Base-by-base conservation (phyloP, 257 asterid genomes). In the Cordia subcordata region DNA sequence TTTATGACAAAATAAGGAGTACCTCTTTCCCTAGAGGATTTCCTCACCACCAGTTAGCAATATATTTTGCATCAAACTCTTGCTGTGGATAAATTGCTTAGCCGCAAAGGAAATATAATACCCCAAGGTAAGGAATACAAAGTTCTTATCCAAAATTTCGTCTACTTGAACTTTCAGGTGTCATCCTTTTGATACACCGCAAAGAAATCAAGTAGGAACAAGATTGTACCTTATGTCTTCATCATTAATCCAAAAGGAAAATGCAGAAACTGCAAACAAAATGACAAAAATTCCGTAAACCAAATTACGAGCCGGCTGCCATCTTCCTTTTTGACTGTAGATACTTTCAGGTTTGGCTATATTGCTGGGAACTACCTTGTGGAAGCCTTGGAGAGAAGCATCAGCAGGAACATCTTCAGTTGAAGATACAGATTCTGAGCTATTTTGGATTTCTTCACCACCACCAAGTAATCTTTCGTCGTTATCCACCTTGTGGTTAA, bases 381-480 rank as follows among this genome's bases (percentile, higher is more conserved):
- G 39, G 11, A 75, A 66, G 19, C 68, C 55, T 65, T 47, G 72
- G 49, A 35, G 44, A 60, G 74, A 68, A 37, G 66, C 69, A 72
- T 68, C 72, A 54, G 59, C 56, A 56, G 59, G 61, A 65, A 63
- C 75, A 52, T 76, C 83, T 61, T 79, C 81, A 5, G 95, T 80
- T 19, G 96, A 85, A 62, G 83, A 85, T 61, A 80, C 83, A 4
- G 96, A 90, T 55, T 83, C 96, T 0, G 82, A 71, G 60, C 75
- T 71, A 53, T 73, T 66, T 49, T 54, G 68, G 60, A 50, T 46
- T 63, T 52, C 70, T 60, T 86, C 77, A n/a, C 64, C 65, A 12
- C 70, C 68, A 17, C 55, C 51, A 49, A 79, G 67, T 15, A 65
- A 54, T 9, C 62, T 68, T 49, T n/a, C 64, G 19, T 76, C 72